Evolutionary conservation across 2,329 filamentous ascomycete genomes (phyloP).

Genomic region (Colletotrichum acutatum): DNA sequence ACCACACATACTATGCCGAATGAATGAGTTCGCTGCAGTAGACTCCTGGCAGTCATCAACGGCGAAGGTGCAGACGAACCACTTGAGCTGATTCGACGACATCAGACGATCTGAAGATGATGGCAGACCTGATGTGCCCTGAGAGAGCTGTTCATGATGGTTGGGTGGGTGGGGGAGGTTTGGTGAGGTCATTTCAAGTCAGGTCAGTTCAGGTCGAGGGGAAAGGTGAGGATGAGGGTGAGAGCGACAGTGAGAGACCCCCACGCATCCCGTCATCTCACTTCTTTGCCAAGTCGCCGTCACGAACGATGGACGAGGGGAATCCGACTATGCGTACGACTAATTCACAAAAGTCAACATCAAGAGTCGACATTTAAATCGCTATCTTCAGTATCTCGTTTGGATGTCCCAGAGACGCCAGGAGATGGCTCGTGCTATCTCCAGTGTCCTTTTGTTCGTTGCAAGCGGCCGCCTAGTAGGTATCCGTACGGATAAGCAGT

Average conservation of each 20-base stretch:
- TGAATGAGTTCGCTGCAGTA: not conserved
- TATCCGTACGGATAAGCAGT: not conserved
- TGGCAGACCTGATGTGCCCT: not conserved
- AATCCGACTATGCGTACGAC: not conserved
- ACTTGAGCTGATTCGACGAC: not conserved
- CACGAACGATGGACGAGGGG: not conserved
- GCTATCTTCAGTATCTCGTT: not conserved
- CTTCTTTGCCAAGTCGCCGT: not conserved
- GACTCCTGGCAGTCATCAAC: not conserved
- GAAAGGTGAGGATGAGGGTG: too few species aligned
- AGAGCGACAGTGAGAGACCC: not conserved
- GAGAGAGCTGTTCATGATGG: not conserved
- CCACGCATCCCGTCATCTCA: conserved; percentile 24
- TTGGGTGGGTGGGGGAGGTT: not conserved
- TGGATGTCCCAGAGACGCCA: not conserved
- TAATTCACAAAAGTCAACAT: conserved; percentile 5
- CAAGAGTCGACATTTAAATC: not conserved
- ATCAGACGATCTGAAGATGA: not conserved
- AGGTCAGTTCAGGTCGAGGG: not conserved
- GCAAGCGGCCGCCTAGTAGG: not conserved
- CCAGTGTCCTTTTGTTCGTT: not conserved
- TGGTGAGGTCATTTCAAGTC: not conserved
- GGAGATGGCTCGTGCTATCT: not conserved
- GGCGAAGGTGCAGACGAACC: too few species aligned
- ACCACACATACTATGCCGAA: not conserved